A percentile compares a stretch with the other conserved stretches of the same genome.
Evolutionary conservation across 352 stramenopile species (phyloP).

Genomic region (Halophytophthora polymorphica): DNA sequence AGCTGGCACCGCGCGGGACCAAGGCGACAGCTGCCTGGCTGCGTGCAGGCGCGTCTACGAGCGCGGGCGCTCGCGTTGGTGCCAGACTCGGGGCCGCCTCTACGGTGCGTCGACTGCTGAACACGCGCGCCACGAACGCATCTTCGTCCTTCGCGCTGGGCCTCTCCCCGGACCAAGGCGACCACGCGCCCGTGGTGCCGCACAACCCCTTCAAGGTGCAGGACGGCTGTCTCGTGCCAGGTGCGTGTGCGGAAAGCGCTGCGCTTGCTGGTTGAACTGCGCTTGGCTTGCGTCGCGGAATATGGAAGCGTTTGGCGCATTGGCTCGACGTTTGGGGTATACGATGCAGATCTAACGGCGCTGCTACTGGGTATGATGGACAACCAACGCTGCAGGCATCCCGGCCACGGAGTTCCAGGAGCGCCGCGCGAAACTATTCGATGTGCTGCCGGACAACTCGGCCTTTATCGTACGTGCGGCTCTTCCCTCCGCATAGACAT

Average conservation of each 20-base stretch:
- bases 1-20: constrained; percentile 5
- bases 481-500: too few relatives aligned
- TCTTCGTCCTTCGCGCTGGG: constrained; percentile 32
- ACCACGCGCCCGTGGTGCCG: too few relatives aligned
- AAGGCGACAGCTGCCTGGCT: constrained; percentile 2
- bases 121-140: not conserved
- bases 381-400: constrained; percentile 41
- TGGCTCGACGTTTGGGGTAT: too few relatives aligned
- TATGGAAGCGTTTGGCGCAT: too few relatives aligned
- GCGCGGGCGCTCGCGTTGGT: too few relatives aligned
- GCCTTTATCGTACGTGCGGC: constrained; percentile 56
- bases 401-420: constrained; percentile 60
- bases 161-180: constrained; percentile 11
- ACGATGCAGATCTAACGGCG: too few relatives aligned
- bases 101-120: not conserved
- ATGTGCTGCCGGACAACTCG: constrained; percentile 63
- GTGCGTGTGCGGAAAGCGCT: constrained; percentile 11
- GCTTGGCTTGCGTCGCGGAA: too few relatives aligned
- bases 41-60: too few relatives aligned
- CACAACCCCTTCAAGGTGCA: constrained; percentile 53
- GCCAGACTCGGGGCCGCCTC: too few relatives aligned
- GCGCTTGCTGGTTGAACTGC: too few relatives aligned
- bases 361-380: too few relatives aligned
- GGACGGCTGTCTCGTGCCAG: constrained; percentile 46
- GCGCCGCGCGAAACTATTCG: constrained; percentile 59